phyloP scores from a whole-genome alignment of 1,284 basidiomycete species.

The Malassezia arunalokei region DNA sequence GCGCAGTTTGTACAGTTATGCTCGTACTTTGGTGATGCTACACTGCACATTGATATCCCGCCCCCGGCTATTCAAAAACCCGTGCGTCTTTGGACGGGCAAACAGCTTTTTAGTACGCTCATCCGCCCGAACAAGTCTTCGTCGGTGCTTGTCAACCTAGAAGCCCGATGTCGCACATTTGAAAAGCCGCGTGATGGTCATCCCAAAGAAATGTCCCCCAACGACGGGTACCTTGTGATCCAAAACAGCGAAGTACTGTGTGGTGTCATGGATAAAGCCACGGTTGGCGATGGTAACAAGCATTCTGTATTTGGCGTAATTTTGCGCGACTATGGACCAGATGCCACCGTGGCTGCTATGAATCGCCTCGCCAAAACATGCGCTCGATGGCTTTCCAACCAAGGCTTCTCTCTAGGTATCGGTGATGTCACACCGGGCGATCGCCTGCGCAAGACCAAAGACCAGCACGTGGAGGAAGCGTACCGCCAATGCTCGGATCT shows the following conservation, averaged over 20 bases:
- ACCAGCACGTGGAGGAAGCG: slow-evolving; percentile 72
- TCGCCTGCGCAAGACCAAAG: slow-evolving; percentile 66
- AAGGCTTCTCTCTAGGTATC: slow-evolving; percentile 95
- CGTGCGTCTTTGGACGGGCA: slow-evolving; percentile 87
- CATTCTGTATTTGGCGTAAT: slow-evolving; percentile 98
- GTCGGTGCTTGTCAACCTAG: slow-evolving; percentile 68
- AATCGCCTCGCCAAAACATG: slow-evolving; percentile 89
- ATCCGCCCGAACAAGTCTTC: slow-evolving; percentile 86
- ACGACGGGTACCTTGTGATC: slow-evolving; percentile 95
- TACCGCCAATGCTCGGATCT: slow-evolving; percentile 77
- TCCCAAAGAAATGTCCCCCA: slow-evolving; percentile 74
- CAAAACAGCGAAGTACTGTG: slow-evolving; percentile 99
- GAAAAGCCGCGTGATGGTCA: slow-evolving; percentile 60
- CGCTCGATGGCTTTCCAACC: slow-evolving; percentile 89
- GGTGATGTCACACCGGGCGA: slow-evolving; percentile 96
- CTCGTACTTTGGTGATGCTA: slow-evolving; percentile 83
- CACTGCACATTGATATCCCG: slow-evolving; percentile 84
- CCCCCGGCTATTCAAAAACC: slow-evolving; percentile 92
- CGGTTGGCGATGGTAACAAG: slow-evolving; percentile 96
- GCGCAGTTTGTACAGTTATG: slow-evolving; percentile 92
- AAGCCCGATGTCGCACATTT: slow-evolving; percentile 87
- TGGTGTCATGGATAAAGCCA: slow-evolving; percentile 97
- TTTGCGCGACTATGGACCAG: slow-evolving; percentile 86
- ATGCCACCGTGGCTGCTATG: slow-evolving; percentile 91
- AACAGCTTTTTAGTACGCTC: slow-evolving; percentile 90